phyloP scores from a whole-genome alignment of 257 asterid genomes.

The Euphrasia confusa region DNA sequence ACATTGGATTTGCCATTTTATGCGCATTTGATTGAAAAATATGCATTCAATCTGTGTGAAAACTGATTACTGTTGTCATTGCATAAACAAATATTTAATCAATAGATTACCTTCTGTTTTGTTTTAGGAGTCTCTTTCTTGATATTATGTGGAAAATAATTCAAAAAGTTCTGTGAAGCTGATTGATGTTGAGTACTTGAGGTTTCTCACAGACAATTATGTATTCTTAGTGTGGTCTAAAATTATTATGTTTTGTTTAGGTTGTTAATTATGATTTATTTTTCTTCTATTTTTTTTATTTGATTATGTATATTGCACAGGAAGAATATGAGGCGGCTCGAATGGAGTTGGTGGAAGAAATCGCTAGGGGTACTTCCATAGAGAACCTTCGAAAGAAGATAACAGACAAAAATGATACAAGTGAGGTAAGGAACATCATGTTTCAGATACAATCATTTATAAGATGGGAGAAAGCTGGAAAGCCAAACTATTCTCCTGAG shows the following conservation, averaged over 20 bases:
- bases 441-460: conserved; percentile 68
- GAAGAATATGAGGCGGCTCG: conserved; percentile 97
- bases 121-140: conserved; percentile 15
- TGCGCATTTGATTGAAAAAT: background rate
- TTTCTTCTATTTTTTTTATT: conserved; percentile 21
- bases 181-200: conserved; percentile 13
- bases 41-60: background rate
- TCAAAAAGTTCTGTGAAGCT: conserved; percentile 13
- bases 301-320: conserved; percentile 33
- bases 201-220: conserved; percentile 12
- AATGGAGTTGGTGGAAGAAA: conserved; percentile 73
- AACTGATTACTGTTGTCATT: background rate
- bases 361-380: conserved; percentile 66
- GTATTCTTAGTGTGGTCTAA: background rate
- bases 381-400: conserved; percentile 65
- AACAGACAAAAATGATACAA: conserved; percentile 41
- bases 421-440: conserved; percentile 37
- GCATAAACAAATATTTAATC: conserved; percentile 5
- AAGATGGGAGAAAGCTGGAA: conserved; percentile 93
- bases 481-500: conserved; percentile 70
- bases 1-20: conserved; percentile 17
- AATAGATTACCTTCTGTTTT: conserved; percentile 13
- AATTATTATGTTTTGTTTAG: conserved; percentile 6
- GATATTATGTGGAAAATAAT: conserved; percentile 11
- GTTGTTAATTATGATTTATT: background rate